Conservation (phyloP, 768 basidiomycete genomes). For the Sporobolomyces roseus region DNA sequence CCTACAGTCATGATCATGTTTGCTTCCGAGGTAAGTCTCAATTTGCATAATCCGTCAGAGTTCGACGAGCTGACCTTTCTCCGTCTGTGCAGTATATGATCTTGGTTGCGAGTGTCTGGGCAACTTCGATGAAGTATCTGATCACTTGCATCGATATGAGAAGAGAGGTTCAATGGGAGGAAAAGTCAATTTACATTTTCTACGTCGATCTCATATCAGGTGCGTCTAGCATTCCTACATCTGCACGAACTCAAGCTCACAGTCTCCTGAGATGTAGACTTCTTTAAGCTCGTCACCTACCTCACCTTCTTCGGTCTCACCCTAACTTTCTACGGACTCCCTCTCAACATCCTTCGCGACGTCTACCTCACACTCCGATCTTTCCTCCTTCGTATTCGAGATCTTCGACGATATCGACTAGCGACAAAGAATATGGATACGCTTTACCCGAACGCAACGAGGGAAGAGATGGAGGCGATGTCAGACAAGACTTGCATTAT, state of each 20-base stretch:
- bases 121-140: slow-evolving; percentile 73
- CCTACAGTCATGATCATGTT: slow-evolving; percentile 91
- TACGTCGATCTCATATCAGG: slow-evolving; percentile 89
- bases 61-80: not conserved
- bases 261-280: slow-evolving; percentile 60
- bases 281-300: slow-evolving; percentile 87
- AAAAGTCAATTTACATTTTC: slow-evolving; percentile 95
- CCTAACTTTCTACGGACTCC: slow-evolving; percentile 87
- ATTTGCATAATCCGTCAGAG: no score
- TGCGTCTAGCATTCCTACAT: slow-evolving; percentile 49
- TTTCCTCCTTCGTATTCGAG: slow-evolving; percentile 79
- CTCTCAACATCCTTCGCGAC: slow-evolving; percentile 93
- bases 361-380: slow-evolving; percentile 93
- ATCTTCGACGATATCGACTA: slow-evolving; percentile 83
- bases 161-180: slow-evolving; percentile 86
- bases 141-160: slow-evolving; percentile 72
- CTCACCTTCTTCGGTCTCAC: slow-evolving; percentile 90
- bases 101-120: slow-evolving; percentile 72
- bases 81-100: slow-evolving; percentile 68
- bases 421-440: slow-evolving; percentile 96
- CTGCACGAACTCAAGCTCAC: no score
- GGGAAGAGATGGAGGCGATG: slow-evolving; percentile 73
- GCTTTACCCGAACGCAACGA: slow-evolving; percentile 85
- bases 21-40: slow-evolving; percentile 72
- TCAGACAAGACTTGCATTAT: slow-evolving; percentile 94